These are phyloP conservation scores for Chaetomiaceae sp. DNA, from an alignment of 2,329 filamentous ascomycete species.

Conservation along the genomic window DNA sequence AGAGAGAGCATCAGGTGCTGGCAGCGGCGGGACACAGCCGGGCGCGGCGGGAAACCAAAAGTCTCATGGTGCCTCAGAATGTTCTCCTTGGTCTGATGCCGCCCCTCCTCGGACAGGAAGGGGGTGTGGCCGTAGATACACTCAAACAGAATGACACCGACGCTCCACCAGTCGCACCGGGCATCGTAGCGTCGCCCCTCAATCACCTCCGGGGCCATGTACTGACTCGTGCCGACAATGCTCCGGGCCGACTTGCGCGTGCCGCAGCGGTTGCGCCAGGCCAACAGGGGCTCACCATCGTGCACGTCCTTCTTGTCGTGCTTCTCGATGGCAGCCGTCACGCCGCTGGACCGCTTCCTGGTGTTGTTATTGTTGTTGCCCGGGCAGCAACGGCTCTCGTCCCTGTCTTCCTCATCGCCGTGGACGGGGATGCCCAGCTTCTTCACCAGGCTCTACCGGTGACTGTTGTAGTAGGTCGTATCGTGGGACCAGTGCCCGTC, in stretches of 20 bases:
- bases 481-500: constrained; percentile 95
- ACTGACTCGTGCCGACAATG: constrained; percentile 91
- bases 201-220: constrained; percentile 96
- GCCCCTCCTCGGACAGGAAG: constrained; percentile 72
- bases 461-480: constrained; percentile 77
- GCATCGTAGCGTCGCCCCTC: constrained; percentile 79
- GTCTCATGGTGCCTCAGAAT: constrained; percentile 70
- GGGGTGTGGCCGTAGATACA: constrained; percentile 90
- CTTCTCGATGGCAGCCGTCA: constrained; percentile 36
- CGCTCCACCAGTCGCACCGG: constrained; percentile 94
- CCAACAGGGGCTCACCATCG: constrained; percentile 50
- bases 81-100: constrained; percentile 78
- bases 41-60: constrained; percentile 65
- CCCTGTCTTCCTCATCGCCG: constrained; percentile 67
- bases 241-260: constrained; percentile 73
- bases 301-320: constrained; percentile 33
- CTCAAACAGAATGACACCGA: constrained; percentile 91
- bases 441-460: constrained; percentile 73
- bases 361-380: too few species aligned
- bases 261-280: constrained; percentile 64
- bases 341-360: constrained; percentile 38
- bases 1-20: constrained; percentile 71
- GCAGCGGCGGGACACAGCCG: constrained; percentile 62
- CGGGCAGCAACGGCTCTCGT: constrained; percentile 43
- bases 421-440: constrained; percentile 68